phyloP scores from a whole-genome alignment of 306 rosid genomes.

The Urtica urens region DNA sequence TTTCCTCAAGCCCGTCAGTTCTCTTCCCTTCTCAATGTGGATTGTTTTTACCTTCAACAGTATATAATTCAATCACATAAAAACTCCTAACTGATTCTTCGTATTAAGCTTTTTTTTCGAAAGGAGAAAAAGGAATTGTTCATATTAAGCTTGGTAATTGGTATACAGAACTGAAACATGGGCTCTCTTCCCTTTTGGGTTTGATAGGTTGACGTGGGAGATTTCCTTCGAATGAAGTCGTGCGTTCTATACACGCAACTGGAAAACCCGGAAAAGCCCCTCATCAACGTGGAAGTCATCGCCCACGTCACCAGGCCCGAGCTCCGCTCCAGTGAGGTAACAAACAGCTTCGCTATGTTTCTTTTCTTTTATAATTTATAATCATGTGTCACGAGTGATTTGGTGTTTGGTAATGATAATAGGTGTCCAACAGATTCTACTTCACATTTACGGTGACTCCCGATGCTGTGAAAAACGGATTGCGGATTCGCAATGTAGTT shows the following conservation, averaged over 20 bases:
- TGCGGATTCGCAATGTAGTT: constrained; percentile 53
- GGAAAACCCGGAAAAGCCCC: constrained; percentile 38
- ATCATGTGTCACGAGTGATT: too few relatives aligned
- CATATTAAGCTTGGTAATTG: too few relatives aligned
- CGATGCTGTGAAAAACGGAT: constrained; percentile 42
- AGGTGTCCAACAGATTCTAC: constrained; percentile 87
- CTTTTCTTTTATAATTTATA: too few relatives aligned
- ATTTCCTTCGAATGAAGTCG: constrained; percentile 72
- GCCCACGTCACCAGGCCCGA: constrained; percentile 87
- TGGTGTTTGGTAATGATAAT: constrained; percentile 12
- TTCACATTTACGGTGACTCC: constrained; percentile 54
- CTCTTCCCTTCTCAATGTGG: neutral
- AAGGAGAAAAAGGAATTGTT: too few relatives aligned
- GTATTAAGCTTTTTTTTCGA: too few relatives aligned
- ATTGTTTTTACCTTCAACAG: neutral
- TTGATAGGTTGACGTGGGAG: constrained; percentile 94
- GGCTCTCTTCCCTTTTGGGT: too few relatives aligned
- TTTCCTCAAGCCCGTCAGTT: constrained; percentile 75
- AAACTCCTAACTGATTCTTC: neutral
- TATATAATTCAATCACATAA: neutral
- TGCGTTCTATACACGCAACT: constrained; percentile 74
- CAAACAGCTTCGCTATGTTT: neutral
- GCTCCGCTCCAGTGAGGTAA: constrained; percentile 72
- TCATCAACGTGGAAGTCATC: constrained; percentile 68
- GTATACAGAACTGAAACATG: too few relatives aligned